Base-by-base conservation (phyloP, 176 grass and related monocot genomes). In the Carex pumila region DNA sequence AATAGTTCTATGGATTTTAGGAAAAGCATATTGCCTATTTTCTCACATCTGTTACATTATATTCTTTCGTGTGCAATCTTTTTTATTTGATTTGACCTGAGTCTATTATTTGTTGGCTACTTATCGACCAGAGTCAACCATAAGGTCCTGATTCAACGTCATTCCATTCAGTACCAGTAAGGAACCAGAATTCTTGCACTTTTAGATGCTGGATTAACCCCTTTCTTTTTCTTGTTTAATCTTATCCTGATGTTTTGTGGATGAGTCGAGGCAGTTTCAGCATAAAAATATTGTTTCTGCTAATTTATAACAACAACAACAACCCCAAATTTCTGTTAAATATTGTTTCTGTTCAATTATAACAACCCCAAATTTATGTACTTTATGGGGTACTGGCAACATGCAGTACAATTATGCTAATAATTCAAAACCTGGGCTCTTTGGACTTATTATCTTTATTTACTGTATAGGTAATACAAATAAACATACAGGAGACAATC, bases 401-500 rank as follows among this genome's bases (percentile, higher is more conserved):
- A 29, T 75, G 45, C 47, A 15, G 6, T 77, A 77, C 21, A 22
- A 49, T 55, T 55, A 77, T 55, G 21, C 14, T 34, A 13, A 78
- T 78, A 57, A 57, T 32, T 77, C 7, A 77, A 30, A 71, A 25
- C 10, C n/a, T 78, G 52, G 29, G 4, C 12, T 57, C 7, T 57
- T 56, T 34, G 17, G 50, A 15, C 73, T 78, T 18, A 67, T 65
- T 22, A 64, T 83, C 67, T 82, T 17, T 68, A 61, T 88, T 89
- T 49, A 6, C 81, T 83, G 25, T 59, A 6, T 55, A 95, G 95
- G 92, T 92, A 54, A 95, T 98, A 90, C 95, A 93, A 84, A 98
- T 98, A 92, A 95, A 94, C 69, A 93, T 98, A 90, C 95, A 98
- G 74, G 92, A 98, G 89, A 81, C 92, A 71, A 72, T 95, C 79